Conservation (phyloP, 2,329 filamentous ascomycete species). For the Cladophialophora exuberans region DNA sequence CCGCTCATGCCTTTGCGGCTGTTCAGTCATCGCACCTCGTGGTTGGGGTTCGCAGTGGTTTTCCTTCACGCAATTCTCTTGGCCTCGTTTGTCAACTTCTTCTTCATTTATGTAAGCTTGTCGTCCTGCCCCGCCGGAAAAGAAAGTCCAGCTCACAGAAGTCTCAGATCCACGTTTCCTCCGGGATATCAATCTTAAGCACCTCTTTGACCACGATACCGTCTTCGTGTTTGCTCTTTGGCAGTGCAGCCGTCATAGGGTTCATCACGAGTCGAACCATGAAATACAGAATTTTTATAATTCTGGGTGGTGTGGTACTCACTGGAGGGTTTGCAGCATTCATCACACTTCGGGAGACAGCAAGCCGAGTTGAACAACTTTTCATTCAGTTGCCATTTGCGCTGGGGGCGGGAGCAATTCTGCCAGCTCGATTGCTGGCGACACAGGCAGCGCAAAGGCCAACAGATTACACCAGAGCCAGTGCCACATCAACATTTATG, state of each 20-base stretch:
- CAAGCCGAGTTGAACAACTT: not conserved
- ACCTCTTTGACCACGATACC: not conserved
- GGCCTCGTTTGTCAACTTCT: not conserved
- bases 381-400: not conserved
- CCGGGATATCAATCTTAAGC: not conserved
- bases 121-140: no score
- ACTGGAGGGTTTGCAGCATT: not conserved
- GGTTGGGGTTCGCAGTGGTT: not conserved
- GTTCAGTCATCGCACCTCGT: not conserved
- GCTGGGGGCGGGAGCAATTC: not conserved
- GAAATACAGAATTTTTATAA: not conserved
- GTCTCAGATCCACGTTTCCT: not conserved
- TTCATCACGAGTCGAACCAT: not conserved
- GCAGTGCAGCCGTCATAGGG: not conserved
- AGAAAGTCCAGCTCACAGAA: not conserved
- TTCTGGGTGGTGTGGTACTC: not conserved
- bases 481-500: not conserved
- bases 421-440: not conserved
- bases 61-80: not conserved
- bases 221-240: not conserved
- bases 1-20: not conserved
- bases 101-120: not conserved
- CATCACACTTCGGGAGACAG: not conserved
- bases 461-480: not conserved
- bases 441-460: not conserved